phyloP scores from a whole-genome alignment of 179 eudicot species.

The Silene coronaria region DNA sequence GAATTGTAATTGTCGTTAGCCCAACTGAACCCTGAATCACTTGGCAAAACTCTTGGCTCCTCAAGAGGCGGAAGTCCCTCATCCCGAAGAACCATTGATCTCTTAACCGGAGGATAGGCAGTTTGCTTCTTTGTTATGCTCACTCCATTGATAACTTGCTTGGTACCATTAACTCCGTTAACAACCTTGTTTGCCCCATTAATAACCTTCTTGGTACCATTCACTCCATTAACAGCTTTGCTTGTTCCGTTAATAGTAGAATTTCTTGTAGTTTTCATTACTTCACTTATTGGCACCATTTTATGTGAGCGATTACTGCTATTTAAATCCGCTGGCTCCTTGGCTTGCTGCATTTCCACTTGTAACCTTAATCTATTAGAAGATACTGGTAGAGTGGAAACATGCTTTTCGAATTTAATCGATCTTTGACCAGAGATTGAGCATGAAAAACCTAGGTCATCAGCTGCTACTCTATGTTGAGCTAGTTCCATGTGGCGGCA shows the following conservation, averaged over 20 bases:
- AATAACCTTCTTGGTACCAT: constrained; percentile 42
- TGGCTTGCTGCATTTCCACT: constrained; percentile 50
- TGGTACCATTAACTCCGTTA: constrained; percentile 16
- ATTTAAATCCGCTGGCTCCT: constrained; percentile 43
- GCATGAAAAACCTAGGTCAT: constrained; percentile 47
- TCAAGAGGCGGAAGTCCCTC: constrained; percentile 82
- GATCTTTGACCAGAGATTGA: constrained; percentile 39
- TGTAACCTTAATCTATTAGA: constrained; percentile 30
- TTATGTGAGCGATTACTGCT: constrained; percentile 43
- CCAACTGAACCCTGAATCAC: constrained; percentile 91
- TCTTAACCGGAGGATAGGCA: constrained; percentile 33
- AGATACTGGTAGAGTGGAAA: constrained; percentile 13
- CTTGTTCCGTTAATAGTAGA: constrained; percentile 25
- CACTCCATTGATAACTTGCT: constrained; percentile 24
- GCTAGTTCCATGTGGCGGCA: constrained; percentile 42
- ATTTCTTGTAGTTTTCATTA: constrained; percentile 35
- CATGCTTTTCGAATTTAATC: constrained; percentile 24
- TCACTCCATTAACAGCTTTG: constrained; percentile 30
- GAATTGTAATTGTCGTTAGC: constrained; percentile 81
- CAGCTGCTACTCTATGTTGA: constrained; percentile 35
- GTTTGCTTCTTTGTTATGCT: constrained; percentile 49
- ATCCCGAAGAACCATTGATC: constrained; percentile 27
- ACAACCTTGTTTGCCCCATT: constrained; percentile 51
- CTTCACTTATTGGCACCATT: constrained; percentile 70
- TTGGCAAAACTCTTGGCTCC: constrained; percentile 62